phyloP scores from a whole-genome alignment of 768 basidiomycete genomes.

The Paxillus rubicundulus region DNA sequence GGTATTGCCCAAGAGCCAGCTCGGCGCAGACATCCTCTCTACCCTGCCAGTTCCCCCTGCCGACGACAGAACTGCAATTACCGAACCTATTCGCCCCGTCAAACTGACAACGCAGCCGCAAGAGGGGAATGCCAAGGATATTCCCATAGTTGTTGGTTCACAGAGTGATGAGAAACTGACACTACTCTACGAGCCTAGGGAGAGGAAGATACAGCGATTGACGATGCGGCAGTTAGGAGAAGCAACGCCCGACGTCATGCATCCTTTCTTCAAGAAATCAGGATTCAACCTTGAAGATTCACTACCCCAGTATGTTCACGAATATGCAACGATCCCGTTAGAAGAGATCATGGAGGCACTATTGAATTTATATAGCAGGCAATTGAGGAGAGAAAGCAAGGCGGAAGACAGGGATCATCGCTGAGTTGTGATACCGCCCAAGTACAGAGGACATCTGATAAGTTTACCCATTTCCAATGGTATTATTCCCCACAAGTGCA shows the following conservation, averaged over 20 bases:
- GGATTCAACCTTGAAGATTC: slow-evolving; percentile 83
- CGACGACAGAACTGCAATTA: slow-evolving; percentile 8
- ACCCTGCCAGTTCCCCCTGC: neutral
- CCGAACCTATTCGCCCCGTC: slow-evolving; percentile 1
- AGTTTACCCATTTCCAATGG: neutral
- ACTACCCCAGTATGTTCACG: slow-evolving; percentile 82
- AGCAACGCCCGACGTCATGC: slow-evolving; percentile 87
- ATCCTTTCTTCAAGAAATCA: slow-evolving; percentile 80
- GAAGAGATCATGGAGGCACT: slow-evolving; percentile 84
- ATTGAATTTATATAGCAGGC: slow-evolving; percentile 72
- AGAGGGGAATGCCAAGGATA: slow-evolving; percentile 9
- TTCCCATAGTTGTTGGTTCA: neutral
- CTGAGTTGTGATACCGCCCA: neutral
- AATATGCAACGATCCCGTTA: slow-evolving; percentile 79
- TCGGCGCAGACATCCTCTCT: neutral
- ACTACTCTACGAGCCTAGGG: slow-evolving; percentile 54
- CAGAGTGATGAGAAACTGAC: slow-evolving; percentile 14
- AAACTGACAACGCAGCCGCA: slow-evolving; percentile 18
- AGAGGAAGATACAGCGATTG: slow-evolving; percentile 70
- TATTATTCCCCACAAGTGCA: neutral
- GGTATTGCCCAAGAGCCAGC: slow-evolving; percentile 6
- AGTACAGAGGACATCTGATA: too few relatives aligned
- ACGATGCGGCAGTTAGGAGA: slow-evolving; percentile 85
- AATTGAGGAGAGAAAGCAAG: slow-evolving; percentile 43
- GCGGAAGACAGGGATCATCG: slow-evolving; percentile 13